A percentile compares a stretch with the other conserved stretches of the same genome.
Conservation (phyloP, 306 rosid genomes). For the Delonix regia region DNA sequence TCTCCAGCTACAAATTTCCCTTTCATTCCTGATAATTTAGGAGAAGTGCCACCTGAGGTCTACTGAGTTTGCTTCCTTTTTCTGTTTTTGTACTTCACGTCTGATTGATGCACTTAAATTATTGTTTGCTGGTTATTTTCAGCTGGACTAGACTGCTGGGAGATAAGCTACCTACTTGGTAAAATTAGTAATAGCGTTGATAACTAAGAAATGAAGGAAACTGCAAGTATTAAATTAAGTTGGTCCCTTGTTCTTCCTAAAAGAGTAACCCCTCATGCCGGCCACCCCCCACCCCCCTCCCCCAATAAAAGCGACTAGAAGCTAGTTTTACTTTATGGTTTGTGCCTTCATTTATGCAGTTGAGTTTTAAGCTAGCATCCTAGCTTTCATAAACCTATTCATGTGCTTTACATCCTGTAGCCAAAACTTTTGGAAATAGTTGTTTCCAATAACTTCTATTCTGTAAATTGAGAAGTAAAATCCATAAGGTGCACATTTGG, state of each 20-base stretch:
- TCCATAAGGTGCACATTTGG: neutral
- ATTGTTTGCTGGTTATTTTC: slow-evolving; percentile 31
- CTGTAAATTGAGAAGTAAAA: slow-evolving; percentile 20
- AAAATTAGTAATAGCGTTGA: slow-evolving; percentile 14
- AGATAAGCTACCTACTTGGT: slow-evolving; percentile 13
- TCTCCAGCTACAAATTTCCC: slow-evolving; percentile 45
- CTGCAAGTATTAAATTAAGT: slow-evolving; percentile 16
- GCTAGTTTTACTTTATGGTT: slow-evolving; percentile 9
- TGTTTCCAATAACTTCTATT: neutral
- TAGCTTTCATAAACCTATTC: slow-evolving; percentile 29
- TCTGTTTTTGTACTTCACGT: slow-evolving; percentile 32
- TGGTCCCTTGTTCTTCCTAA: slow-evolving; percentile 25
- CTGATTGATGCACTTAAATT: slow-evolving; percentile 9
- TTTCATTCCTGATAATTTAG: slow-evolving; percentile 44
- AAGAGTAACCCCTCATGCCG: too few relatives aligned
- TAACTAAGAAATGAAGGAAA: slow-evolving; percentile 32
- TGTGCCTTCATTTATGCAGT: neutral
- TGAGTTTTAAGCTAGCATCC: slow-evolving; percentile 22
- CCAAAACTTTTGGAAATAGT: slow-evolving; percentile 4
- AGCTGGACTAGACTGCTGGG: slow-evolving; percentile 21
- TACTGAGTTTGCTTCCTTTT: slow-evolving; percentile 38
- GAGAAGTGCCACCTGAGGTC: slow-evolving; percentile 98
- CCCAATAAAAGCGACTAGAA: too few relatives aligned
- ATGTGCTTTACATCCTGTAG: neutral
- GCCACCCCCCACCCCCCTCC: too few relatives aligned